A percentile compares a stretch with the other conserved stretches of the same genome.
phyloP scores from a whole-genome alignment of 2,329 filamentous ascomycete species.

The Beauveria brongniartii region DNA sequence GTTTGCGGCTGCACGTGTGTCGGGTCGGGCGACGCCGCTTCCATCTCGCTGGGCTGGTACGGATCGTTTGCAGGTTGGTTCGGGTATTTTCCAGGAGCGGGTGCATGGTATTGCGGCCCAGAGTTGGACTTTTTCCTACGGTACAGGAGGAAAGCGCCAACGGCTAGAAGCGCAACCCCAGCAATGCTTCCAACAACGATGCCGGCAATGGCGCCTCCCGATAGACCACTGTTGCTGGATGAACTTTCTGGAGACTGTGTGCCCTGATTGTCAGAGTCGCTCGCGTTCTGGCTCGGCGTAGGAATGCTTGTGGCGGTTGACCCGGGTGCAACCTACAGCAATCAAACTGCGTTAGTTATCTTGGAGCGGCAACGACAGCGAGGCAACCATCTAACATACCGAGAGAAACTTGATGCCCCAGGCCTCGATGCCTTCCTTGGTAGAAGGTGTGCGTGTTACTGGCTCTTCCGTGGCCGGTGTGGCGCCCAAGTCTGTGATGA shows the following conservation, averaged over 20 bases:
- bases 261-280: background rate
- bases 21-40: background rate
- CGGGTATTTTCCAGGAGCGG: background rate
- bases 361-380: too few relatives aligned
- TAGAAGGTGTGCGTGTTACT: background rate
- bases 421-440: constrained; percentile 1
- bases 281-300: background rate
- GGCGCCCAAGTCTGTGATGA: constrained; percentile 5
- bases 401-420: constrained; percentile 12
- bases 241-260: background rate
- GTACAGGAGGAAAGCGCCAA: constrained; percentile 9
- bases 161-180: background rate
- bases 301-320: constrained; percentile 1
- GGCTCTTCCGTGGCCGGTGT: constrained; percentile 3
- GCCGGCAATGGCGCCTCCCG: constrained; percentile 11
- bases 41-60: constrained; percentile 4
- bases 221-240: background rate
- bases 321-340: background rate
- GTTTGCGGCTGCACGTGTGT: background rate
- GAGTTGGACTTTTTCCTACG: background rate
- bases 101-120: background rate
- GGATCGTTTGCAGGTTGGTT: background rate
- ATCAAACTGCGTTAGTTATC: background rate
- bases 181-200: constrained; percentile 8
- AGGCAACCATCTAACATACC: background rate